Conservation (phyloP, 2,329 filamentous ascomycete species). For the Exophiala spinifera region DNA sequence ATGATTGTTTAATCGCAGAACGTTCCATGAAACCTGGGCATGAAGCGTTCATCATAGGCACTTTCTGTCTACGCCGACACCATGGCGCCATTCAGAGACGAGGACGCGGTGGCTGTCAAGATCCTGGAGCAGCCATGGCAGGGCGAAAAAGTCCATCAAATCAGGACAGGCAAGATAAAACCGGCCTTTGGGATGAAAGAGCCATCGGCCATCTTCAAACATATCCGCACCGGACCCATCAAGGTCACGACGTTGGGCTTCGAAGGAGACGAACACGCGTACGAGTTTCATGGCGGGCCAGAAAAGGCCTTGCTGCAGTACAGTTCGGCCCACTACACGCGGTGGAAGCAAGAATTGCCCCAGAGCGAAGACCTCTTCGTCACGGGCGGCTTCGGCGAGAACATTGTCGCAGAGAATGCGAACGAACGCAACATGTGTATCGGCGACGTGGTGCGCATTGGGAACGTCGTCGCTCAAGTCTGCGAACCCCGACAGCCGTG, state of each 20-base stretch:
- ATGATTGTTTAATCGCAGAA: not conserved
- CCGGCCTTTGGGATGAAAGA: constrained; percentile 9
- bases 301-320: constrained; percentile 65
- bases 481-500: constrained; percentile 62
- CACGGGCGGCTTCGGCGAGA: constrained; percentile 63
- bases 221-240: constrained; percentile 5
- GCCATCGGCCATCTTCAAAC: constrained; percentile 16
- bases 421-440: constrained; percentile 66
- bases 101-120: constrained; percentile 3
- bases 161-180: constrained; percentile 15
- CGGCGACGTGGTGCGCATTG: constrained; percentile 57
- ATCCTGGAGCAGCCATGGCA: constrained; percentile 9
- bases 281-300: constrained; percentile 58
- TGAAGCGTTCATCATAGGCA: not conserved
- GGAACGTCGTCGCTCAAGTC: constrained; percentile 56
- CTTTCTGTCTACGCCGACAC: too few relatives aligned
- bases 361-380: constrained; percentile 51
- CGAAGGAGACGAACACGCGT: constrained; percentile 60
- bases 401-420: constrained; percentile 56
- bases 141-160: constrained; percentile 10
- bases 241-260: constrained; percentile 44
- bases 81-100: constrained; percentile 10
- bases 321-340: constrained; percentile 57
- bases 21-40: too few relatives aligned
- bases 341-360: constrained; percentile 56